Evolutionary conservation across 1,284 basidiomycete species (phyloP), one percentile per base, ranked within the genome.

Genomic region (Boletus sp.): DNA sequence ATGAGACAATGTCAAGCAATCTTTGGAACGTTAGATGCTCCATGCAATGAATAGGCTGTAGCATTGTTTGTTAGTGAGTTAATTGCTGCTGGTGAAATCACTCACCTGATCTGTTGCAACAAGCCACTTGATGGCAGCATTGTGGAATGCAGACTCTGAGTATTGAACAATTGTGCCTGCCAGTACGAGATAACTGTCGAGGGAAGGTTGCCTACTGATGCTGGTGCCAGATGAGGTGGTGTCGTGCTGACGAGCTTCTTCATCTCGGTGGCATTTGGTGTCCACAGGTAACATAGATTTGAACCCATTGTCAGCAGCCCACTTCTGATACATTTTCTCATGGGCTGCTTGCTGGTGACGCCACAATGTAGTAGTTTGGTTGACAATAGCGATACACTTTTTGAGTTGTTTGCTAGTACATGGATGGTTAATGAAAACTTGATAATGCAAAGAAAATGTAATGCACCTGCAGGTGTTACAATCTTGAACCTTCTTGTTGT

Each of bases 51-150:
- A 31, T 31, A 31, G 29, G 29, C 29, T 31, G 29, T 31, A 2
- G 8, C 6, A 8, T 31, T 11, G 8, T 31, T 31, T 31, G 8
- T 31, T 31, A 31, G 29, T 12, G 20, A 18, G 8, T n/a, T 41
- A n/a, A 20, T 41, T 11, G 2, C 24, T 24, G 24, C 20, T 11
- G 11, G 39, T n/a, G 43, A 27, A 44, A 20, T 7, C 9, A 12
- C 15, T 45, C 35, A 74, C 69, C 72, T 74, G 71, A 36, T 73
- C 65, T 2, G 64, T 72, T 0, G 57, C 59, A 18, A 70, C 50
- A 7, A 73, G 58, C 73, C 72, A 73, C 37, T 72, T 44, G 3
- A 73, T 45, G 6, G 65, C 62, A 0, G 66, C 67, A 18, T 55
- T 51, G 1, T 24, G n/a, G 47, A 73, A 72, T 0, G 45, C 6